Base-by-base conservation (phyloP, 306 rosid species). In the Prinsepia uniflora region DNA sequence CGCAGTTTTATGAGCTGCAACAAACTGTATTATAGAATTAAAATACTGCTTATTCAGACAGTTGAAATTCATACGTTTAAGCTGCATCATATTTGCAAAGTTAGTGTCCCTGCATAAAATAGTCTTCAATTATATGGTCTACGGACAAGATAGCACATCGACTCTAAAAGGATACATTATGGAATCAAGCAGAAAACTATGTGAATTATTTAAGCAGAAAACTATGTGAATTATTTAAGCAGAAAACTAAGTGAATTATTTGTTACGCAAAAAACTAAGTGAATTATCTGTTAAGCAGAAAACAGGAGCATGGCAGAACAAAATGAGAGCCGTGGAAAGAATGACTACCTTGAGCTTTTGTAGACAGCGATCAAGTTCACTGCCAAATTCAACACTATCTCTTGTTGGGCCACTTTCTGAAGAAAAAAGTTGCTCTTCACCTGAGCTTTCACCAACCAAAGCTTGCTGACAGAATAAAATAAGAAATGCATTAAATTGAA, bases 401-500 rank as follows among this genome's bases (percentile, higher is more conserved):
- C 82, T 93, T 19, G 9, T 50, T 54, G 85, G 77, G 77, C 84
- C 75, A 78, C 76, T 71, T 75, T 80, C 91, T 55, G 92, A 72
- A 75, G 96, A 90, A 85, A 94, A 93, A 49, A 94, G 97, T 57
- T 90, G 96, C 57, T 90, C 96, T 76, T 94, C 98, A 62, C 89
- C 92, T 24, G 84, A 78, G 76, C 81, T 86, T 82, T 93, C 97
- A 20, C 97, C 97, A 78, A 90, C 98, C 83, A 93, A 87, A 77
- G 98, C 96, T 88, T 90, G 91, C 98, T 93, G 78, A 63, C 77
- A 57, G 40, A 77, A 75, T 60, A 56, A 56, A 53, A 76, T 43
- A 72, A 61, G 18, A 30, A 52, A 73, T 20, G 71, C 30, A 56
- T 41, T 13, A 18, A 13, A 81, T 63, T 18, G 10, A 64, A 74